A percentile compares a stretch with the other conserved stretches of the same genome.
phyloP scores from a whole-genome alignment of 495 filamentous ascomycete genomes.

The Penicillium robsamsonii region DNA sequence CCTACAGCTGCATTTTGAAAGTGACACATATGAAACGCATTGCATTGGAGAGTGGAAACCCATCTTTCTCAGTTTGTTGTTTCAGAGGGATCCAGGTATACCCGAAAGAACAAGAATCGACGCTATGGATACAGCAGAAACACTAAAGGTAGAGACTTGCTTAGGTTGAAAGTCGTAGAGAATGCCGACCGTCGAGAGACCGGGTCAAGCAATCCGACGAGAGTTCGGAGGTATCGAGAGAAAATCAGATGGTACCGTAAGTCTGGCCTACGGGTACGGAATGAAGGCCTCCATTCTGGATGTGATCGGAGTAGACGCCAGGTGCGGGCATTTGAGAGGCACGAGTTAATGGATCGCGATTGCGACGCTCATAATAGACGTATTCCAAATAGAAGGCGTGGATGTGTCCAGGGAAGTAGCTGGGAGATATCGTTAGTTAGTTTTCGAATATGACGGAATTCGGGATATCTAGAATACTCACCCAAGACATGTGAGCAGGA shows the following conservation, averaged over 20 bases:
- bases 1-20: background rate
- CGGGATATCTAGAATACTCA: constrained; percentile 29
- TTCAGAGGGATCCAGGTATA: background rate
- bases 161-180: background rate
- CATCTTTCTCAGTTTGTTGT: background rate
- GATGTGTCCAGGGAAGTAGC: constrained; percentile 76
- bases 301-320: constrained; percentile 75
- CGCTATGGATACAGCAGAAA: constrained; percentile 3
- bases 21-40: background rate
- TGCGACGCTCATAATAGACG: constrained; percentile 73
- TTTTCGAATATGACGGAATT: background rate
- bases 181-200: background rate
- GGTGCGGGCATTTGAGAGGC: constrained; percentile 53
- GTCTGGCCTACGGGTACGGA: constrained; percentile 19
- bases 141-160: background rate
- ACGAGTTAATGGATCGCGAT: constrained; percentile 53
- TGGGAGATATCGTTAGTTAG: constrained; percentile 27
- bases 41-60: background rate
- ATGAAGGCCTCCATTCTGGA: constrained; percentile 66
- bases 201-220: background rate
- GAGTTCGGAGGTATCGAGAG: constrained; percentile 5
- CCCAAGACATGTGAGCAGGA: constrained; percentile 60
- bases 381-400: constrained; percentile 93
- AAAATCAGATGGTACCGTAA: constrained; percentile 50
- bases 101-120: background rate